Base-by-base conservation (phyloP, 73 alveolate species). In the Urostyla sp. region DNA sequence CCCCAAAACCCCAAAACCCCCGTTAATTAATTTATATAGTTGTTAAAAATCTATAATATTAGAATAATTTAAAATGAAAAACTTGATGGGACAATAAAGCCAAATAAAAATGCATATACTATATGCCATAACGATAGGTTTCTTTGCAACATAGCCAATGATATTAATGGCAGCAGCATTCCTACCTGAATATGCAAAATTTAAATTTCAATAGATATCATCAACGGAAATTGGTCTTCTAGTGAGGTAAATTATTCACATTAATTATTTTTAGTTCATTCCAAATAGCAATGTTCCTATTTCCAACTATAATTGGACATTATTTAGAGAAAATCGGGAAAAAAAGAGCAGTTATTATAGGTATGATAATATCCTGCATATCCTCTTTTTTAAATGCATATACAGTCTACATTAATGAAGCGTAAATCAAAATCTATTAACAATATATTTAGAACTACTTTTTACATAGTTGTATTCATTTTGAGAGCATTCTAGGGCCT, bases 141-240 rank as follows among this genome's bases (percentile, higher is more conserved):
- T n/a, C n/a, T n/a, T n/a, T n/a, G n/a, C n/a, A n/a, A 63, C 79
- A 5, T 37, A 44, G 0, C 44, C 79, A 1, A 63, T 63, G 6
- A 63, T 60, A 36, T 24, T 63, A n/a, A 63, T 63, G 79, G 79
- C 44, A 10, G 79, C 79, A 63, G 37, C 79, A 2, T 63, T 63
- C 23, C 60, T 63, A 2, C 79, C 79, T 13, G 79, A 43, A 5
- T 63, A 27, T 63, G 79, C 44, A 13, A 60, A 63, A 16, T 3
- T 21, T 4, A 63, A 63, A 38, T 63, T 43, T 24, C 36, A 63
- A 5, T 57, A 31, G 26, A 63, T 63, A 5, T 43, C 37, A 23
- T 34, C 44, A 23, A 63, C 79, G 1, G 6, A 43, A 31, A 63
- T 60, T 11, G 79, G 79, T 2, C 23, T 63, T 15, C 37, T n/a